Percentiles rank a stretch among this genome's conserved stretches.
phyloP scores from a whole-genome alignment of 176 grass and related monocot genomes.

The Cymbopogon citratus region DNA sequence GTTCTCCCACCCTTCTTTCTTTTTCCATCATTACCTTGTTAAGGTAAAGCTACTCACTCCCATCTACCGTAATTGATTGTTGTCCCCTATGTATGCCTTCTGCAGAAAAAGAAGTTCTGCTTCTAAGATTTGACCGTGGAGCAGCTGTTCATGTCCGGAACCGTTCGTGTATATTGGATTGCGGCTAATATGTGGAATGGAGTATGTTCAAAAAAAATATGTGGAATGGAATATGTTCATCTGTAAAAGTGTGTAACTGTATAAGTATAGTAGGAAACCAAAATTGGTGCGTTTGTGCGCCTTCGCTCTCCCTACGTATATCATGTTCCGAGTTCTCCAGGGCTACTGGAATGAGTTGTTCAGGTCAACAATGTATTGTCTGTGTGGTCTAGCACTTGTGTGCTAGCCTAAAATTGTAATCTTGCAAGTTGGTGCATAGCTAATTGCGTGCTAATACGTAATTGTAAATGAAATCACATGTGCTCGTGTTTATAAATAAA shows the following conservation, averaged over 20 bases:
- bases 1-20: background rate
- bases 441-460: background rate
- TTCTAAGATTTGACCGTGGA: conserved; percentile 32
- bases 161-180: conserved; percentile 10
- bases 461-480: background rate
- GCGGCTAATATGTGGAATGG: background rate
- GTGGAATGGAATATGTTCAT: background rate
- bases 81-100: background rate
- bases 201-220: background rate
- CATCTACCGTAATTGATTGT: background rate
- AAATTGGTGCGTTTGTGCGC: background rate
- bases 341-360: background rate
- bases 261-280: background rate
- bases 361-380: background rate
- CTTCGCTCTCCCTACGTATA: background rate
- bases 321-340: background rate
- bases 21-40: background rate
- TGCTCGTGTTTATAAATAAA: background rate
- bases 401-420: background rate
- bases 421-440: background rate
- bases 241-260: background rate
- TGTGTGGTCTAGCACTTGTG: background rate
- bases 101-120: conserved; percentile 76
- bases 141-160: background rate
- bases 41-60: background rate